A percentile compares a stretch with the other conserved stretches of the same genome.
These are phyloP conservation scores for Oryza longistaminata DNA, from an alignment of 176 grass and related monocot species.

Conservation along the genomic window DNA sequence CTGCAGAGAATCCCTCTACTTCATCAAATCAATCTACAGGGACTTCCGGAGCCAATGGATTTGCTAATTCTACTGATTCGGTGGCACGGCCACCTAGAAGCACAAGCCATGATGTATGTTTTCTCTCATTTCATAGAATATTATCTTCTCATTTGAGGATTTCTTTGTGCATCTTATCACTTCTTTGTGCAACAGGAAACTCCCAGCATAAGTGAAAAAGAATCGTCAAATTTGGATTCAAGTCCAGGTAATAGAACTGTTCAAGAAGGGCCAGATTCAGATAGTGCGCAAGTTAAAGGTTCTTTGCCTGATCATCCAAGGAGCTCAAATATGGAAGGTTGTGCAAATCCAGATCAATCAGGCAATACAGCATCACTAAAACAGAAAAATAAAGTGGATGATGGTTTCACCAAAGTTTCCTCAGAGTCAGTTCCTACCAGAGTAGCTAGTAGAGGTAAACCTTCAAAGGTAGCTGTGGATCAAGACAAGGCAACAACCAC, in stretches of 20 bases:
- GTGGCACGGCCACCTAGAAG: conserved; percentile 35
- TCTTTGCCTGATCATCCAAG: conserved; percentile 23
- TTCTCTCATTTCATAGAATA: conserved; percentile 16
- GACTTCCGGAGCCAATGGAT: conserved; percentile 29
- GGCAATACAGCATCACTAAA: not conserved
- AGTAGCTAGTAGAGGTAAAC: conserved; percentile 25
- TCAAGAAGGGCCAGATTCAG: conserved; percentile 44
- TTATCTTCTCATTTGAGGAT: conserved; percentile 5
- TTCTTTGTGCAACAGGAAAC: conserved; percentile 53
- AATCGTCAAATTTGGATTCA: conserved; percentile 41
- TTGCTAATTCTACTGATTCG: conserved; percentile 43
- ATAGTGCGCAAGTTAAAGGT: conserved; percentile 12
- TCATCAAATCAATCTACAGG: conserved; percentile 50
- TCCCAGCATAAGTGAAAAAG: conserved; percentile 28
- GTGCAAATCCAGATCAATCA: conserved; percentile 24
- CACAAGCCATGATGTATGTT: conserved; percentile 45
- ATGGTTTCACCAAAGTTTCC: not conserved
- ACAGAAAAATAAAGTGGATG: conserved; percentile 29
- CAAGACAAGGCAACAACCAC: conserved; percentile 39
- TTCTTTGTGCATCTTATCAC: not conserved
- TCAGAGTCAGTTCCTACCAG: conserved; percentile 22
- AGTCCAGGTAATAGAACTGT: conserved; percentile 33
- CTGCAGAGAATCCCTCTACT: conserved; percentile 47
- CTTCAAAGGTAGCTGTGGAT: conserved; percentile 31
- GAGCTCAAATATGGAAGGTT: conserved; percentile 32